Evolutionary conservation across 768 basidiomycete genomes (phyloP).

Genomic region (Amanita jacksonii): DNA sequence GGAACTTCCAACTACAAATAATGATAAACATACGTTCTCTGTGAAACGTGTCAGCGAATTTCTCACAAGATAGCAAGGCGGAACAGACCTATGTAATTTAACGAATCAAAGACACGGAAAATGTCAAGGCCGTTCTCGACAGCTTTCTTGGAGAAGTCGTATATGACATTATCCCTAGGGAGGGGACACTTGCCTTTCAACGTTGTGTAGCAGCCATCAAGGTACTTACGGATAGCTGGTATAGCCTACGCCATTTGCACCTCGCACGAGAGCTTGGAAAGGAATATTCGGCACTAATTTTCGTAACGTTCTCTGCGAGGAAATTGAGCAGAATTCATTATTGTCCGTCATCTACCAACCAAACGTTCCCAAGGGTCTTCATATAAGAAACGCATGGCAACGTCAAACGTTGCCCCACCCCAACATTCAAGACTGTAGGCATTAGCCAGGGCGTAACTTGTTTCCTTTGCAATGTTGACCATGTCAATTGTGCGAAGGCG

Average conservation of each 20-base stretch:
- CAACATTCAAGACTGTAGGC: constrained; percentile 97
- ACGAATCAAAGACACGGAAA: constrained; percentile 97
- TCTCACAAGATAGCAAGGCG: background rate
- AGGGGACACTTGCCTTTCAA: constrained; percentile 11
- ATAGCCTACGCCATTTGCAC: constrained; percentile 98
- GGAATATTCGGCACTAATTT: constrained; percentile 98
- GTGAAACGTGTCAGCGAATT: constrained; percentile 6
- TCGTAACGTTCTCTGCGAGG: constrained; percentile 68
- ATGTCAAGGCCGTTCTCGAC: constrained; percentile 99
- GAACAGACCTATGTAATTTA: constrained; percentile 90
- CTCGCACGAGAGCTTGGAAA: constrained; percentile 95
- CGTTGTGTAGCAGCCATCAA: background rate
- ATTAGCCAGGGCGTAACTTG: constrained; percentile 88
- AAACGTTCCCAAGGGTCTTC: constrained; percentile 99
- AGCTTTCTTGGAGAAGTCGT: constrained; percentile 98
- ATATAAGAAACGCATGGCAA: constrained; percentile 98
- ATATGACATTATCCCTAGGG: constrained; percentile 89
- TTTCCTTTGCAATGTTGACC: constrained; percentile 97
- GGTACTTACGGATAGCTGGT: constrained; percentile 86
- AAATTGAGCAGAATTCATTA: constrained; percentile 12
- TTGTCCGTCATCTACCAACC: constrained; percentile 31
- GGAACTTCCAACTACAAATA: background rate
- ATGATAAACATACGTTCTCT: constrained; percentile 59
- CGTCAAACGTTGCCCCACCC: constrained; percentile 99
- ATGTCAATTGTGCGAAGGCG: constrained; percentile 94